Percentiles rank a stretch among this genome's conserved stretches.
phyloP scores from a whole-genome alignment of 805 yeast genomes.

The Brettanomyces anomalus region DNA sequence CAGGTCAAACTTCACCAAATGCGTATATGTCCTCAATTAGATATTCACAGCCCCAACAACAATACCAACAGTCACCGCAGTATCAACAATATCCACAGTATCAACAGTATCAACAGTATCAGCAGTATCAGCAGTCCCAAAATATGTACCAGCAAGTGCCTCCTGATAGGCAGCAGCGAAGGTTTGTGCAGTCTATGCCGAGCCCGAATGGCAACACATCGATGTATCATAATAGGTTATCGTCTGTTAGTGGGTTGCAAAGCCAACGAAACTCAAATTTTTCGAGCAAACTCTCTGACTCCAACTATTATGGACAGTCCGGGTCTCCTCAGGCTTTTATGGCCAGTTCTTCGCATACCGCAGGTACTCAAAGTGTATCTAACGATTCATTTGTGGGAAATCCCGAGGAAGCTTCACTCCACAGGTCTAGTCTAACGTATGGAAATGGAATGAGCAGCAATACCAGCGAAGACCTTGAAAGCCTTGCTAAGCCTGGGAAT shows the following conservation, averaged over 20 bases:
- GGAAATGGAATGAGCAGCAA: neutral
- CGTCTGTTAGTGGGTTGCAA: too few relatives aligned
- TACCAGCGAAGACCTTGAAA: neutral
- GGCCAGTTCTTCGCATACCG: neutral
- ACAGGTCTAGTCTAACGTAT: neutral
- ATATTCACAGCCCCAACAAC: neutral
- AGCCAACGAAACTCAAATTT: too few relatives aligned
- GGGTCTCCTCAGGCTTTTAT: too few relatives aligned
- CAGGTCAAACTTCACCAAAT: too few relatives aligned
- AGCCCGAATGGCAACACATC: too few relatives aligned
- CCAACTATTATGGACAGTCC: too few relatives aligned
- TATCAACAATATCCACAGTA: neutral
- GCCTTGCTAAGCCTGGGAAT: too few relatives aligned
- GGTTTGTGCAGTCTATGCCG: neutral
- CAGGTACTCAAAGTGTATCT: neutral
- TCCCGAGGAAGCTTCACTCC: neutral
- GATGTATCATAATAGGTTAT: too few relatives aligned
- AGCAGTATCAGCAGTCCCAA: neutral
- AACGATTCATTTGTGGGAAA: constrained; percentile 1
- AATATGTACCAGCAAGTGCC: neutral
- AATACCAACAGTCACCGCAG: neutral
- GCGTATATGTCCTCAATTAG: too few relatives aligned
- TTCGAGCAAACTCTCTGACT: too few relatives aligned
- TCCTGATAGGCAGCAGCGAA: too few relatives aligned
- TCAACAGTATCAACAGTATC: constrained; percentile 1